Evolutionary conservation across 2,329 filamentous ascomycete genomes (phyloP).

Genomic region (Penicillium corylophilum): DNA sequence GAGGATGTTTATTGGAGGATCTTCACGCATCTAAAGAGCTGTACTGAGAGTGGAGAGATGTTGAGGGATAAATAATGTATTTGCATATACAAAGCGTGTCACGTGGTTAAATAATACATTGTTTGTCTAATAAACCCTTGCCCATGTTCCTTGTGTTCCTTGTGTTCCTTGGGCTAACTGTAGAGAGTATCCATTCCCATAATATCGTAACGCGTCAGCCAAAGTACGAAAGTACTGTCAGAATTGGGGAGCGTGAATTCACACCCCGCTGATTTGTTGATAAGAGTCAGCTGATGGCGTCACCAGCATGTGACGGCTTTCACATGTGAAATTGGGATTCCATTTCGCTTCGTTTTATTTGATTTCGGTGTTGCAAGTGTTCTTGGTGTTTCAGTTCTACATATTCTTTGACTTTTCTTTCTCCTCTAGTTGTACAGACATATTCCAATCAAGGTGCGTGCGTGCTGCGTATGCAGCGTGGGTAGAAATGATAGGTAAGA

Average conservation of each 20-base stretch:
- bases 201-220: not conserved
- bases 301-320: not conserved
- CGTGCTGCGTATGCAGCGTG: conserved; percentile 1
- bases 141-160: too few species aligned
- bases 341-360: not conserved
- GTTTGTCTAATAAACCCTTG: not conserved
- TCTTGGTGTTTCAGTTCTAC: not conserved
- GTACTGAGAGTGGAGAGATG: not conserved
- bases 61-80: not conserved
- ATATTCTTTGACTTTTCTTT: not conserved
- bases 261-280: not conserved
- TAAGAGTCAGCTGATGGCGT: not conserved
- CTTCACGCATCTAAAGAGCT: not conserved
- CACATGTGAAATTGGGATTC: not conserved
- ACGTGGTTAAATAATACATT: not conserved
- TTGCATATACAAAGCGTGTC: not conserved
- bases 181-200: not conserved
- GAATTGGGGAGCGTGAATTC: not conserved
- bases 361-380: not conserved
- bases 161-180: too few species aligned
- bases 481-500: conserved; percentile 35
- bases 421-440: conserved; percentile 1
- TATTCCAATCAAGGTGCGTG: not conserved
- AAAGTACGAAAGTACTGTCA: not conserved
- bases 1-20: conserved; percentile 1